A percentile compares a stretch with the other conserved stretches of the same genome.
These are phyloP conservation scores for Rhytidiadelphus loreus DNA, from an alignment of 225 moss, liverwort and hornwort species.

Conservation along the genomic window DNA sequence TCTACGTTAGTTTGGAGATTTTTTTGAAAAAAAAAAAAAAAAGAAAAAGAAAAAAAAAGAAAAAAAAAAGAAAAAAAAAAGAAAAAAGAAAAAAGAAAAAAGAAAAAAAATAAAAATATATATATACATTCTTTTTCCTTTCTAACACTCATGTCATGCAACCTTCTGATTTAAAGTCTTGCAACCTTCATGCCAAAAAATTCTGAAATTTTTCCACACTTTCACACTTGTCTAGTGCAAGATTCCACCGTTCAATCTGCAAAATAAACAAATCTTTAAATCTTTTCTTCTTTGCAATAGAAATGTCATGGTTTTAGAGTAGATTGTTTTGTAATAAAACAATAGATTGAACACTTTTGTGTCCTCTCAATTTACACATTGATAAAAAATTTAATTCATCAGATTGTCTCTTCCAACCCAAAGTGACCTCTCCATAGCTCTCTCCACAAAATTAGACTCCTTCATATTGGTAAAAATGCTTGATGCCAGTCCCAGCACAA, in stretches of 20 bases:
- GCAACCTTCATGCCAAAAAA: fast-evolving
- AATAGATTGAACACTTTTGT: no score
- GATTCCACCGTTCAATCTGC: neutral
- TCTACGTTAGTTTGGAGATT: no score
- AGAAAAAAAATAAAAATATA: no score
- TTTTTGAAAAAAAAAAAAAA: no score
- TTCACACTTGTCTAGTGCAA: neutral
- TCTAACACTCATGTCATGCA: no score
- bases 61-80: no score
- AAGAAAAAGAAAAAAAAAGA: no score
- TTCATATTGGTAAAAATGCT: neutral
- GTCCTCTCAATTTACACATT: neutral
- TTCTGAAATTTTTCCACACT: neutral
- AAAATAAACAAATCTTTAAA: neutral
- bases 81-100: no score
- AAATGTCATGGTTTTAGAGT: neutral
- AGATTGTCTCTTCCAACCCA: neutral
- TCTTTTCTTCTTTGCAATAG: neutral
- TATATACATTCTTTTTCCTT: no score
- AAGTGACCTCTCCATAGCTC: neutral
- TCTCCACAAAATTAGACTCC: neutral
- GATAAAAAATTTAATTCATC: neutral
- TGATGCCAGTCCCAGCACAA: neutral
- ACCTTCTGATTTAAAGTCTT: no score
- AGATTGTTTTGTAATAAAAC: neutral